Evolutionary conservation across 2,329 filamentous ascomycete genomes (phyloP).

Genomic region (Fusarium sp.): DNA sequence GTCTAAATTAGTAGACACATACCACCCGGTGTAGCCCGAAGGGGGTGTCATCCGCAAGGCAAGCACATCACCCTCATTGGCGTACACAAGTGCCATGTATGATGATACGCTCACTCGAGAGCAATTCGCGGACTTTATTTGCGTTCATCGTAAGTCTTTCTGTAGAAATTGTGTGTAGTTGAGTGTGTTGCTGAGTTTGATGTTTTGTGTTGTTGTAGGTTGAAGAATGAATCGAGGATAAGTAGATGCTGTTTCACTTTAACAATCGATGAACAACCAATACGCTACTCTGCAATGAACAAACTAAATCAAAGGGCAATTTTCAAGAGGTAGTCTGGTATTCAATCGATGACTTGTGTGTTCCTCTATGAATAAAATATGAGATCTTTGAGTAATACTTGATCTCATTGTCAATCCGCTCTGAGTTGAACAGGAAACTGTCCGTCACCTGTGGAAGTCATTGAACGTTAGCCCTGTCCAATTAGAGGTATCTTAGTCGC

Average conservation of each 20-base stretch:
- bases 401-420: not conserved
- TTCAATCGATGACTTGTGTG: rapidly evolving
- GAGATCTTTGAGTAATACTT: not conserved
- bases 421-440: not conserved
- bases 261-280: not conserved
- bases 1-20: rapidly evolving
- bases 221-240: not conserved
- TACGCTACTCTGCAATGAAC: not conserved
- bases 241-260: not conserved
- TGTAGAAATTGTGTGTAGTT: not conserved
- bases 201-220: not conserved
- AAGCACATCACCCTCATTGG: not conserved
- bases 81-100: not conserved
- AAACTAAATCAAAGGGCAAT: not conserved
- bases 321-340: not conserved
- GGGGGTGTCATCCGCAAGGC: not conserved
- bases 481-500: not conserved
- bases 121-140: rapidly evolving
- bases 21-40: not conserved
- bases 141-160: not conserved
- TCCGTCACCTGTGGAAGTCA: not conserved
- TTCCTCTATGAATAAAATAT: not conserved
- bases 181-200: not conserved
- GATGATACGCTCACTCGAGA: not conserved
- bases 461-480: not conserved